Evolutionary conservation across 352 stramenopile species (phyloP).

Genomic region (Phytophthora litchii): DNA sequence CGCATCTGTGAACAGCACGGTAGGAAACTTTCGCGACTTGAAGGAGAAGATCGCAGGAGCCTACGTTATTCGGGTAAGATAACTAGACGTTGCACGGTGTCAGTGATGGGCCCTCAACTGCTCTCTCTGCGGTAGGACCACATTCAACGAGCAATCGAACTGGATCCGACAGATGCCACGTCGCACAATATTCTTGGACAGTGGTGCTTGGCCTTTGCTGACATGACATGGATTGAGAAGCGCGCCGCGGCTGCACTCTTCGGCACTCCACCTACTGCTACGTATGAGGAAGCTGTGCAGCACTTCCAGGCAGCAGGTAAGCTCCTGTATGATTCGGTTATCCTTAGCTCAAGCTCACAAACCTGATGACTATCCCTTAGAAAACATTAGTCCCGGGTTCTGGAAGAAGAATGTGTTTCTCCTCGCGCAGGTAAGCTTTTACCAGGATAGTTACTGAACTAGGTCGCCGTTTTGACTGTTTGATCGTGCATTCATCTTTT

Average conservation of each 20-base stretch:
- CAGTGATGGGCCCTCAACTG: neutral
- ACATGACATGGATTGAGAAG: constrained; percentile 83
- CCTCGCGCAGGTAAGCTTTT: constrained; percentile 47
- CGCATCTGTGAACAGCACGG: constrained; percentile 27
- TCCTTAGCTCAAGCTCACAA: constrained; percentile 1
- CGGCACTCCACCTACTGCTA: constrained; percentile 54
- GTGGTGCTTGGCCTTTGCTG: constrained; percentile 80
- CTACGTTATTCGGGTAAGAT: constrained; percentile 65
- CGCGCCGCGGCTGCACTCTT: constrained; percentile 70
- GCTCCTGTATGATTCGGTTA: neutral
- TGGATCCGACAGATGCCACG: constrained; percentile 66
- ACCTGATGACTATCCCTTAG: constrained; percentile 31
- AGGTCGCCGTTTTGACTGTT: neutral
- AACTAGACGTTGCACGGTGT: neutral
- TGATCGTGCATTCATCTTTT: neutral
- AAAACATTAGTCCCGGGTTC: constrained; percentile 65
- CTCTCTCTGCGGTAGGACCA: constrained; percentile 42
- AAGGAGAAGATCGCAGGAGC: constrained; percentile 77
- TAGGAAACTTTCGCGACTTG: constrained; percentile 65
- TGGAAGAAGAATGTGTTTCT: constrained; percentile 85
- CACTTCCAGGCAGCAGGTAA: constrained; percentile 63
- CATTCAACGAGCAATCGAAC: constrained; percentile 71
- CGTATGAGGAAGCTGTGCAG: constrained; percentile 67
- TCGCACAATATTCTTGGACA: constrained; percentile 76
- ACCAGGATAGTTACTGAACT: neutral